A percentile compares a stretch with the other conserved stretches of the same genome.
phyloP scores from a whole-genome alignment of 164 flowering plant genomes.

The Tetrastigma voinierianum region DNA sequence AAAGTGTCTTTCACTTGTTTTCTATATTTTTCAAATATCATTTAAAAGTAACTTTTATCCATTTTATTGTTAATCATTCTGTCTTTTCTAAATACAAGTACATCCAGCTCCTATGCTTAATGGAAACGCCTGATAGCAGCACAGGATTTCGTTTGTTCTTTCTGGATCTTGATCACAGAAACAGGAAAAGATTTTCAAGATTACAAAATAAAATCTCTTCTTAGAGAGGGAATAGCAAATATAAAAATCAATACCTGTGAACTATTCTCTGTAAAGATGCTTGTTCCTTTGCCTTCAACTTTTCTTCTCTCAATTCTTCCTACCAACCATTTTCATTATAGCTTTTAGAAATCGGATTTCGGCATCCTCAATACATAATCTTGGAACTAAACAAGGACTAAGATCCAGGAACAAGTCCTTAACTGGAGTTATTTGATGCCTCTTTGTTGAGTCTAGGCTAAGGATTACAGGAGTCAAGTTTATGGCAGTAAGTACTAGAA shows the following conservation, averaged over 20 bases:
- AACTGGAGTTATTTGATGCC: neutral
- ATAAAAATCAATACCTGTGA: constrained; percentile 45
- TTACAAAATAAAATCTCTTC: neutral
- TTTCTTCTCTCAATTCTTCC: constrained; percentile 74
- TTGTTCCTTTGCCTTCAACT: constrained; percentile 77
- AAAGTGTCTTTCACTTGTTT: too few relatives aligned
- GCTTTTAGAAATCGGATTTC: too few relatives aligned
- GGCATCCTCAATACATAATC: too few relatives aligned
- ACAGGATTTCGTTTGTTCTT: constrained; percentile 31
- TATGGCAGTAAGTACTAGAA: neutral
- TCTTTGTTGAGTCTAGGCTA: neutral
- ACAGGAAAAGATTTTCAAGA: neutral
- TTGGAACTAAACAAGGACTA: neutral
- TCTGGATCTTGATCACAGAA: constrained; percentile 36
- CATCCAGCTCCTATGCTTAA: constrained; percentile 28
- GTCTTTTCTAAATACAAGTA: too few relatives aligned
- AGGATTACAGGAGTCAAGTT: neutral
- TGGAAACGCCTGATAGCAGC: constrained; percentile 19
- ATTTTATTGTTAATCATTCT: too few relatives aligned
- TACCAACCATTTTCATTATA: constrained; percentile 20
- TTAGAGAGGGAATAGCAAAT: neutral
- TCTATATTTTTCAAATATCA: too few relatives aligned
- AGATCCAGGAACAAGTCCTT: neutral
- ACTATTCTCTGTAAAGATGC: constrained; percentile 80
- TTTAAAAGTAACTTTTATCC: too few relatives aligned